Conservation (phyloP, 1,284 basidiomycete species). For the Ustilago hordei region DNA sequence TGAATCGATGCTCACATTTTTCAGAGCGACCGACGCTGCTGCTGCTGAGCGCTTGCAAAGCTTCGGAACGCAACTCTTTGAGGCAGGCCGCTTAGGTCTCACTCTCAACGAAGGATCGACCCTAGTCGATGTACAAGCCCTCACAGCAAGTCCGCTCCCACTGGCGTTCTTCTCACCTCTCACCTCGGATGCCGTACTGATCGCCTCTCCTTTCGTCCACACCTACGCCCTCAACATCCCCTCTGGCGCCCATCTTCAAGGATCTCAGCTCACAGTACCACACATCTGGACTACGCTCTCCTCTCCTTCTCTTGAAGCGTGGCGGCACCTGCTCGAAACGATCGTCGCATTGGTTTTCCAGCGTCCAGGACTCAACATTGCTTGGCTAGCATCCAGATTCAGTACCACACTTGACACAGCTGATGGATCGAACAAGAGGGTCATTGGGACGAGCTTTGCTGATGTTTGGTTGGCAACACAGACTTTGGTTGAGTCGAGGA, state of each 20-base stretch:
- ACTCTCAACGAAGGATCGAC: neutral
- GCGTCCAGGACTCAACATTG: slow-evolving; percentile 24
- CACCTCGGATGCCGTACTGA: neutral
- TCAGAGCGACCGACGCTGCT: neutral
- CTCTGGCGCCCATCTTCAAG: neutral
- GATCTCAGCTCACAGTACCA: slow-evolving; percentile 1
- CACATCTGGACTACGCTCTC: slow-evolving; percentile 38
- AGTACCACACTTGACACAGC: neutral
- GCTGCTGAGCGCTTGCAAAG: slow-evolving; percentile 7
- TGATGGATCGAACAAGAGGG: neutral
- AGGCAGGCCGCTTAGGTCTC: slow-evolving; percentile 5
- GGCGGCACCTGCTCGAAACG: slow-evolving; percentile 21
- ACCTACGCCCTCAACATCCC: slow-evolving; percentile 14
- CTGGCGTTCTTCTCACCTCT: slow-evolving; percentile 32
- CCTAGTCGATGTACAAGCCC: neutral
- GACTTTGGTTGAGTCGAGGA: neutral
- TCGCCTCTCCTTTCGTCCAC: slow-evolving; percentile 14
- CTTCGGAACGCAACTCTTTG: slow-evolving; percentile 5
- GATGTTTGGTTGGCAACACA: slow-evolving; percentile 16
- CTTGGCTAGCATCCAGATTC: slow-evolving; percentile 15
- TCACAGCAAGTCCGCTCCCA: slow-evolving; percentile 10
- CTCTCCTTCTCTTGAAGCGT: neutral
- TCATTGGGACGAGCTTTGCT: slow-evolving; percentile 13
- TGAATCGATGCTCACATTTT: neutral
- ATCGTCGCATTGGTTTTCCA: slow-evolving; percentile 6